These are phyloP conservation scores for Penicillium diatomitis DNA, from an alignment of 495 filamentous ascomycete genomes.

Conservation along the genomic window DNA sequence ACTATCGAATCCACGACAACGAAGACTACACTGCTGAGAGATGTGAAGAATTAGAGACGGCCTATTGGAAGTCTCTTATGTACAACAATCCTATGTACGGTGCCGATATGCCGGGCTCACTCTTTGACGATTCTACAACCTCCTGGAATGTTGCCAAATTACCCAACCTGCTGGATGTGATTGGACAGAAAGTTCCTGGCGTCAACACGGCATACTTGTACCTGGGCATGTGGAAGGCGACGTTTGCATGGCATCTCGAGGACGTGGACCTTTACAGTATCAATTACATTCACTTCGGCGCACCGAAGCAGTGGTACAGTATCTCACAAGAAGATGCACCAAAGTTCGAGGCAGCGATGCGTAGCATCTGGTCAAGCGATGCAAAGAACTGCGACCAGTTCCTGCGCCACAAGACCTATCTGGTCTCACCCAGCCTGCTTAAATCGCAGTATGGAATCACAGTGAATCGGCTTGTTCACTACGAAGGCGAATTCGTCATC, in stretches of 20 bases:
- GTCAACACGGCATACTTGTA: conserved; percentile 99
- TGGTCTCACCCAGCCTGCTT: conserved; percentile 87
- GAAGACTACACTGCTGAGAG: conserved; percentile 80
- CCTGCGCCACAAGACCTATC: conserved; percentile 91
- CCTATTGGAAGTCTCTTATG: conserved; percentile 93
- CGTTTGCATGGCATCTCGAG: conserved; percentile 97
- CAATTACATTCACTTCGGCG: conserved; percentile 98
- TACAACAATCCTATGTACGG: conserved; percentile 93
- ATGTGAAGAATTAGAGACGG: conserved; percentile 85
- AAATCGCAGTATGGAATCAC: conserved; percentile 84
- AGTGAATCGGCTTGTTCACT: conserved; percentile 91
- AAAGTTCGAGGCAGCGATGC: conserved; percentile 91
- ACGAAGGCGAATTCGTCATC: conserved; percentile 96
- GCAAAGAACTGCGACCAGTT: conserved; percentile 97
- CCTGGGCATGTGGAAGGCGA: conserved; percentile 98
- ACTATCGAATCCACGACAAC: conserved; percentile 75
- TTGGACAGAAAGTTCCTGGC: conserved; percentile 90
- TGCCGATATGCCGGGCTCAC: conserved; percentile 88
- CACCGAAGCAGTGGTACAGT: conserved; percentile 98
- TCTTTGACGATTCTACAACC: conserved; percentile 84
- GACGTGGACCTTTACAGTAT: conserved; percentile 99
- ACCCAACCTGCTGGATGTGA: conserved; percentile 84
- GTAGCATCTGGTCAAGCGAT: conserved; percentile 87
- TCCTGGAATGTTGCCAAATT: conserved; percentile 93
- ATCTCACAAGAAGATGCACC: conserved; percentile 95